Conservation (phyloP, 2,329 filamentous ascomycete species). For the Pochonia chlamydosporia region DNA sequence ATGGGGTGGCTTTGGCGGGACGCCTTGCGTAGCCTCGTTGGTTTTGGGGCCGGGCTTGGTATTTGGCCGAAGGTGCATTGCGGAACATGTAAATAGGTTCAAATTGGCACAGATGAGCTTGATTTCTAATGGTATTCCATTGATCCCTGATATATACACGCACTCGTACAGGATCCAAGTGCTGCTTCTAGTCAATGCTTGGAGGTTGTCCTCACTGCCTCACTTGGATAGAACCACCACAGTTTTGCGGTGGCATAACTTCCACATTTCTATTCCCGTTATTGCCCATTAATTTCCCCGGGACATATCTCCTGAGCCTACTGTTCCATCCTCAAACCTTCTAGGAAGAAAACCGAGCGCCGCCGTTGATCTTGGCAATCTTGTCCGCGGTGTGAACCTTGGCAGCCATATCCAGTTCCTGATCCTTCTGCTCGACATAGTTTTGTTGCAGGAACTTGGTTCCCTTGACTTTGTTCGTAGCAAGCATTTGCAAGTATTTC, state of each 20-base stretch:
- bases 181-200: constrained; percentile 9
- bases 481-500: constrained; percentile 72
- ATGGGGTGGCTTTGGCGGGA: not conserved
- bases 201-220: not conserved
- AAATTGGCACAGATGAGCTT: too few relatives aligned
- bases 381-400: constrained; percentile 34
- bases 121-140: constrained; percentile 17
- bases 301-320: not conserved
- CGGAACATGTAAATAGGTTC: too few relatives aligned
- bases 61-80: too few relatives aligned
- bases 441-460: constrained; percentile 77
- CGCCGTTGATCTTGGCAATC: constrained; percentile 32
- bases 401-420: constrained; percentile 30
- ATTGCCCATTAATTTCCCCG: not conserved
- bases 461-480: constrained; percentile 70
- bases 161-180: constrained; percentile 24
- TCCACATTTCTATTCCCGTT: not conserved
- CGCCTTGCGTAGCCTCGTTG: not conserved
- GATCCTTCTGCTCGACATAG: constrained; percentile 53
- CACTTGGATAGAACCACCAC: not conserved
- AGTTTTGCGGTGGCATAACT: not conserved
- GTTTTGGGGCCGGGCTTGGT: too few relatives aligned
- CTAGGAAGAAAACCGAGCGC: constrained; percentile 23
- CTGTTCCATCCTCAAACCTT: not conserved
- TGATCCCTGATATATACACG: constrained; percentile 23